A percentile compares a stretch with the other conserved stretches of the same genome.
Evolutionary conservation across 2,329 filamentous ascomycete genomes (phyloP).

Genomic region (Fusarium sp.): DNA sequence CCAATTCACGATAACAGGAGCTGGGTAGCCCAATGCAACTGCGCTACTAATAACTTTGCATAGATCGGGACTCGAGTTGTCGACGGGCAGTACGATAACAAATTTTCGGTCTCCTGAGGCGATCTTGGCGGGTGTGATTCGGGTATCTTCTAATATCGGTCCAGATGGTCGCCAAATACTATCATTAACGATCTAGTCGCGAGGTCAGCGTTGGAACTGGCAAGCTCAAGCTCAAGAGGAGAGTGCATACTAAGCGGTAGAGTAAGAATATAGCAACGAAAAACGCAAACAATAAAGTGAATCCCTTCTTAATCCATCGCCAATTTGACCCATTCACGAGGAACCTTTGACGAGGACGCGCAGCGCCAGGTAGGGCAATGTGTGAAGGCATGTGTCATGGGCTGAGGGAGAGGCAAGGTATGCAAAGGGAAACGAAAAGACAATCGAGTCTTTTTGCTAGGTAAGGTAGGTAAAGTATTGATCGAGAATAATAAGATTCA

Average conservation of each 20-base stretch:
- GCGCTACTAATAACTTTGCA: slow-evolving; percentile 49
- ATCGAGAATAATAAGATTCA: background rate
- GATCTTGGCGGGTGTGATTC: slow-evolving; percentile 9
- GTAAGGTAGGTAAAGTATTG: background rate
- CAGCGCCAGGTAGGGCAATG: slow-evolving; percentile 32
- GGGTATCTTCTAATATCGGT: slow-evolving; percentile 23
- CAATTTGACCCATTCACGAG: slow-evolving; percentile 32
- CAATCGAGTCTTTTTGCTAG: background rate
- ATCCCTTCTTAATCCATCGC: slow-evolving; percentile 31
- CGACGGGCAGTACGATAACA: slow-evolving; percentile 43
- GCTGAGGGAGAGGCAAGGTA: slow-evolving; percentile 3
- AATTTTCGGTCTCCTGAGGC: slow-evolving; percentile 41
- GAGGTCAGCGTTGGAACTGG: slow-evolving; percentile 14
- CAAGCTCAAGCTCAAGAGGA: accelerated
- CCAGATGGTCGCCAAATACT: slow-evolving; percentile 24
- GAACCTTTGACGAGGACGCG: slow-evolving; percentile 31
- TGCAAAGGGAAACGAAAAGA: slow-evolving; percentile 2
- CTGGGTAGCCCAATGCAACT: slow-evolving; percentile 48
- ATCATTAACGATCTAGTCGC: slow-evolving; percentile 35
- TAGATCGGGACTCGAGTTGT: slow-evolving; percentile 47
- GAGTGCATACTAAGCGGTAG: slow-evolving; percentile 32
- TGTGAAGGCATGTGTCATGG: slow-evolving; percentile 37
- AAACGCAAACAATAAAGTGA: slow-evolving; percentile 9
- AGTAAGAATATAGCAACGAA: slow-evolving; percentile 15
- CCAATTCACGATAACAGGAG: slow-evolving; percentile 51